Base-by-base conservation (phyloP, 2,329 filamentous ascomycete species). In the Epichloe uncinata region DNA sequence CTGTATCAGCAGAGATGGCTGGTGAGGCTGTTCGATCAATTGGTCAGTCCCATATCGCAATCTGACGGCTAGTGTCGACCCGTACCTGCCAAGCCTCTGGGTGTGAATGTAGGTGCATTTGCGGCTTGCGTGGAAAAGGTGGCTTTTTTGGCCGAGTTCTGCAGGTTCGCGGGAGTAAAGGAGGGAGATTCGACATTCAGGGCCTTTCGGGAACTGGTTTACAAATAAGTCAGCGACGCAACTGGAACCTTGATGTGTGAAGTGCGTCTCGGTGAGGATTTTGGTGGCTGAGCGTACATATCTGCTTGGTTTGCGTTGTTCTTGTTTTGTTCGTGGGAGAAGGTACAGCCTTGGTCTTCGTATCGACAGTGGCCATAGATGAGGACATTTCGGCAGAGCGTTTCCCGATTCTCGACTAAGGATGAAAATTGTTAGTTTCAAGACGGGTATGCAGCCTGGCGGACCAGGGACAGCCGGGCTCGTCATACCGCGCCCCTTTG, bases 131-230 rank as follows among this genome's bases (percentile, higher is more conserved):
- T 87, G 7, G 90, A 93, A 55, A 97, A 89, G 8, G 83, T 83
- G 9, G 83, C 77, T 60, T 85, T 85, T 66, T 88, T 88, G 22
- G 69, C 62, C 1, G 70, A 67, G 22, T 75, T 57, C 9, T 54
- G 51, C 52, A 69, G 58, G 52, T 65, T 70, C 13, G 78, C 72
- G 5, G 91, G 91, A 0, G 88, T 96, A 65, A 98, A 98, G 45
- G 91, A 87, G 12, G 93, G 91, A 8, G 93, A 97, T 61, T 97
- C 93, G 61, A 95, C 93, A 66, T 95, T 98, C 57, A 98, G 75
- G 30, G 84, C 74, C 66, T 89, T 93, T 67, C 87, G 88, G 22
- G 72, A 62, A 52, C 73, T 75, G 52, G 52, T 42, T 34, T 22
- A n/a, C 40, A 34, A 33, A 15, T n/a, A 42, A 34, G 40, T 52